Base-by-base conservation (phyloP, 2,329 filamentous ascomycete species). In the Fusarium agapanthi region DNA sequence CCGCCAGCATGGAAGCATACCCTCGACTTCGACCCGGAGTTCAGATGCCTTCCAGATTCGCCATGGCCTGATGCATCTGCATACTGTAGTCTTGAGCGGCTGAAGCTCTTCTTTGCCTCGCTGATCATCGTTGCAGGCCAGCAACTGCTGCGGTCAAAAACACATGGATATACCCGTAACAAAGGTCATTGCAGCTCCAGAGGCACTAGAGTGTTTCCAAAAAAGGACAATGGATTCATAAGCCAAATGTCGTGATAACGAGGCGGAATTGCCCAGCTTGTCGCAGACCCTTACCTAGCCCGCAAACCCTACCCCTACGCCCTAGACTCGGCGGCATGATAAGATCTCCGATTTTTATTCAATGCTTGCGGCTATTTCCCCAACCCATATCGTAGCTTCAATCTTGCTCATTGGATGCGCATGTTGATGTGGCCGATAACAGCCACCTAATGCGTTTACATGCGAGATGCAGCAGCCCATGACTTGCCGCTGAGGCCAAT, bases 401-500 rank as follows among this genome's bases (percentile, higher is more conserved):
- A 44, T 53, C 32, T 22, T 26, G 34, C 47, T 41, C 44, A 71
- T 58, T 56, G 58, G 63, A 51, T 65, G 55, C 53, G 40, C 57
- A 67, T 53, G 45, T 37, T 45, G 56, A 61, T 44, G 53, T 70
- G 64, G 58, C 54, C 48, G 55, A 58, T 50, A 58, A 56, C 62
- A 61, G 32, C 47, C 48, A 69, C 45, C 53, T 62, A 61, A 67
- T 66, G 47, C 59, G 65, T 53, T 67, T 67, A 63, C 55, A 73
- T 75, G 58, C 44, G 30, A 62, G 61, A 67, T 70, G 65, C 59
- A 28, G 38, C 44, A 62, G 63, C 67, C 73, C 65, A 75, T 70
- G 73, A 66, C 65, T 43, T 63, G 57, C 62, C 47, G 50, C 51
- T 53, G 61, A 60, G 69, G 69, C 72, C 75, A 75, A 66, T 76